These are phyloP conservation scores for Phytophthora meadii DNA, from an alignment of 352 stramenopile species.

Conservation along the genomic window DNA sequence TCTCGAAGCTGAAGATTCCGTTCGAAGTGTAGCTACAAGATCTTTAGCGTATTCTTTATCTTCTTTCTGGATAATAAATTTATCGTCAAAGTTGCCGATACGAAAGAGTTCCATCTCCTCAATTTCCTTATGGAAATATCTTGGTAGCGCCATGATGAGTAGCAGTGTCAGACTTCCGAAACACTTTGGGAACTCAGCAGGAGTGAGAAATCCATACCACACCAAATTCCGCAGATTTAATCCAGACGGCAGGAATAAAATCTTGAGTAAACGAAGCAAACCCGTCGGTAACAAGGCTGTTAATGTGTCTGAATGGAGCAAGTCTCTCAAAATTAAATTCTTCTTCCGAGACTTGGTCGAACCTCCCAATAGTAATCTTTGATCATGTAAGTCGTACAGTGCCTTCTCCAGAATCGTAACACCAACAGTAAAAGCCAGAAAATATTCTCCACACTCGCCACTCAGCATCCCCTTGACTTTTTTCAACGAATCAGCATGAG, in stretches of 20 bases:
- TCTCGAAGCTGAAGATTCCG: conserved; percentile 2
- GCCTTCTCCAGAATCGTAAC: conserved; percentile 70
- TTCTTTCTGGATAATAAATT: conserved; percentile 40
- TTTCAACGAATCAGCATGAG: conserved; percentile 36
- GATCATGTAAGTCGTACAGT: conserved; percentile 61
- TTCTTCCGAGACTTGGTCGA: conserved; percentile 33
- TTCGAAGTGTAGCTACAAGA: conserved; percentile 18
- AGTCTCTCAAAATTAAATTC: conserved; percentile 73
- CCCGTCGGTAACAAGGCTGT: conserved; percentile 37
- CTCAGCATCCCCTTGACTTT: conserved; percentile 34
- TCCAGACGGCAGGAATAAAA: conserved; percentile 66
- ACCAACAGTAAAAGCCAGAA: conserved; percentile 58
- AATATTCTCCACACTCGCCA: conserved; percentile 50
- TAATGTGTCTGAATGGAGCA: conserved; percentile 59
- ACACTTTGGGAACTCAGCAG: conserved; percentile 61
- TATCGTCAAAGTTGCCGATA: conserved; percentile 23
- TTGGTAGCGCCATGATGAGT: conserved; percentile 51
- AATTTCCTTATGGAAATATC: conserved; percentile 18
- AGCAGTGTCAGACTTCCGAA: conserved; percentile 58
- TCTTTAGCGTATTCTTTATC: not conserved
- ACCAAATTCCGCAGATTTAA: conserved; percentile 76
- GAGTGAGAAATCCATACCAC: conserved; percentile 72
- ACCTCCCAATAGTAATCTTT: conserved; percentile 1
- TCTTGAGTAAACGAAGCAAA: conserved; percentile 53
- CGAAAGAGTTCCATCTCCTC: conserved; percentile 27